phyloP scores from a whole-genome alignment of 768 basidiomycete species.

The Pleurotus giganteus region DNA sequence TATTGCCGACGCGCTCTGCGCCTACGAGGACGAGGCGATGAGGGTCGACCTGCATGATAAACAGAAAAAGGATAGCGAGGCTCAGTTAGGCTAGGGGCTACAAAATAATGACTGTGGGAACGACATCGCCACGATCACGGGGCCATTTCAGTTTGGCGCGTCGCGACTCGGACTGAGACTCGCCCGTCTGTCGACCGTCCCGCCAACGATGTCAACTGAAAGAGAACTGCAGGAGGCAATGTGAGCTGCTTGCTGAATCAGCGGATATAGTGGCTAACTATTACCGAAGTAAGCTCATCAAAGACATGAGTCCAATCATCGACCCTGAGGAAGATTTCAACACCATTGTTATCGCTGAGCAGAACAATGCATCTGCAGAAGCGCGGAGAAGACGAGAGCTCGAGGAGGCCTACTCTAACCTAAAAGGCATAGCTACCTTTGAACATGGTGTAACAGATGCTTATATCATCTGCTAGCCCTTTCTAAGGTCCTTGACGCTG shows the following conservation, averaged over 20 bases:
- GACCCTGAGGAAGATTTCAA: constrained; percentile 79
- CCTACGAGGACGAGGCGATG: constrained; percentile 64
- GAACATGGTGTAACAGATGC: not conserved
- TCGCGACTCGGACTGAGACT: not conserved
- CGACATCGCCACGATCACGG: not conserved
- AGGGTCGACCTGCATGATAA: constrained; percentile 19
- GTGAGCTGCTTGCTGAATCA: constrained; percentile 23
- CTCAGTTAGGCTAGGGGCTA: not conserved
- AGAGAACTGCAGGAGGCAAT: constrained; percentile 39
- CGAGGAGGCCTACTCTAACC: constrained; percentile 61
- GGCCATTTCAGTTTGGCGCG: not conserved
- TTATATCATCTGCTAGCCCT: constrained; percentile 42
- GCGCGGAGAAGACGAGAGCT: constrained; percentile 60
- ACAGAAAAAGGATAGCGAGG: not conserved
- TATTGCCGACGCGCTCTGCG: constrained; percentile 71
- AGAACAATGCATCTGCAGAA: constrained; percentile 60
- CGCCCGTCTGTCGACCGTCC: too few relatives aligned
- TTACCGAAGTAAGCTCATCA: constrained; percentile 55
- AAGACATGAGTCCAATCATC: constrained; percentile 69
- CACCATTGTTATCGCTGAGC: constrained; percentile 71
- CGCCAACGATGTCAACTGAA: not conserved
- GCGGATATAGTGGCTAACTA: not conserved
- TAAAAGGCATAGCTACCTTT: constrained; percentile 51
- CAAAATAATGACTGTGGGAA: not conserved
- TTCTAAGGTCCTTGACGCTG: constrained; percentile 61